Conservation (phyloP, 1,284 basidiomycete species). For the Cutaneotrichosporon sp. region DNA sequence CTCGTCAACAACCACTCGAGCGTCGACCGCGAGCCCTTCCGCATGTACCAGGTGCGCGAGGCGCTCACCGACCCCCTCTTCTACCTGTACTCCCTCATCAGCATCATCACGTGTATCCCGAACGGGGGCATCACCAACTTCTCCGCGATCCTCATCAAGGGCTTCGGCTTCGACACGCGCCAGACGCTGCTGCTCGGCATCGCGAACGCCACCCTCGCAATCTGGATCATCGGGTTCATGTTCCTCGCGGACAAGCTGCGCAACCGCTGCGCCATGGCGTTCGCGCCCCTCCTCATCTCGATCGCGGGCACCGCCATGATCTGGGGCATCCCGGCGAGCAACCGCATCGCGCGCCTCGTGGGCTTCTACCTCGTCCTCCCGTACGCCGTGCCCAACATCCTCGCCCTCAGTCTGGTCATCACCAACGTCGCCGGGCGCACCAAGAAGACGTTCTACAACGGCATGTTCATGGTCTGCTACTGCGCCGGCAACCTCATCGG, state of each 20-base stretch:
- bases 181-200: conserved; percentile 25
- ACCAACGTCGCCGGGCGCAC: conserved; percentile 29
- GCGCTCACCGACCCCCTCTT: conserved; percentile 27
- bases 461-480: conserved; percentile 18
- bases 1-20: conserved; percentile 42
- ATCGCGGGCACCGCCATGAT: conserved; percentile 24
- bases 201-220: conserved; percentile 21
- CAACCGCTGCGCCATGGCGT: conserved; percentile 18
- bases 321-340: conserved; percentile 12
- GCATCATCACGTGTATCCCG: conserved; percentile 23
- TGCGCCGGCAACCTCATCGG: conserved; percentile 20
- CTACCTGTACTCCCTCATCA: conserved; percentile 10
- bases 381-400: background rate
- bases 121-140: conserved; percentile 29
- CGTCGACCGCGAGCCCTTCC: conserved; percentile 35
- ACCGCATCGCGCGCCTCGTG: conserved; percentile 4
- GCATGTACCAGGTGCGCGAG: conserved; percentile 34
- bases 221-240: conserved; percentile 21
- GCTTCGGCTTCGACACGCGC: conserved; percentile 22
- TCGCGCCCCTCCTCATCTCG: conserved; percentile 17
- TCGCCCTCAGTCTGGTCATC: conserved; percentile 1
- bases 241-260: conserved; percentile 22
- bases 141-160: conserved; percentile 26
- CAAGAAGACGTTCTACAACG: conserved; percentile 27
- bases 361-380: conserved; percentile 17